A percentile compares a stretch with the other conserved stretches of the same genome.
These are phyloP conservation scores for Metschnikowia aberdeeniae DNA, from an alignment of 805 yeast species.

Conservation along the genomic window DNA sequence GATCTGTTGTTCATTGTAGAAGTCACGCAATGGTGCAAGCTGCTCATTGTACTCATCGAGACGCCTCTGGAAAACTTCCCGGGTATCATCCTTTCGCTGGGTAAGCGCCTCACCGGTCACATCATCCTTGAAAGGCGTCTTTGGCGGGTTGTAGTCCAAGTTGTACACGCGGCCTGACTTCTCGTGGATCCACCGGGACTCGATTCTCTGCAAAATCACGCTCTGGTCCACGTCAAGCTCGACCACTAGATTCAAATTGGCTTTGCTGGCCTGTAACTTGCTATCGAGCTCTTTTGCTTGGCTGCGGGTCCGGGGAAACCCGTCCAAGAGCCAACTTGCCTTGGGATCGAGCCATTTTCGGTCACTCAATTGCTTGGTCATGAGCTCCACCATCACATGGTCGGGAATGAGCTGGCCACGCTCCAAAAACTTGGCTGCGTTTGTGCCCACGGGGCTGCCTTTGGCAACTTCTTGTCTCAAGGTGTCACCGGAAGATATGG, in stretches of 20 bases:
- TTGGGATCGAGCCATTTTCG: constrained; percentile 40
- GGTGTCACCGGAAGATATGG: constrained; percentile 83
- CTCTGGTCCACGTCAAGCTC: constrained; percentile 82
- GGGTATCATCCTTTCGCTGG: constrained; percentile 81
- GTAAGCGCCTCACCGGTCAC: constrained; percentile 81
- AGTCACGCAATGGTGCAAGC: constrained; percentile 61
- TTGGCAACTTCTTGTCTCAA: constrained; percentile 62
- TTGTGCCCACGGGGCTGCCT: constrained; percentile 49
- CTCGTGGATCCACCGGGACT: constrained; percentile 78
- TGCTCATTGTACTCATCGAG: constrained; percentile 57
- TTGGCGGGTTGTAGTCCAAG: constrained; percentile 85
- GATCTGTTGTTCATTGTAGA: constrained; percentile 45
- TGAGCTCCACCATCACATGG: constrained; percentile 54
- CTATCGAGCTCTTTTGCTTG: constrained; percentile 65
- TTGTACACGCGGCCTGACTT: constrained; percentile 87
- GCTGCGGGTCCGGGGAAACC: constrained; percentile 77
- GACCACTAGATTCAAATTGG: constrained; percentile 69
- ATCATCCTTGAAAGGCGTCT: constrained; percentile 75
- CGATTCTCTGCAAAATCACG: constrained; percentile 78
- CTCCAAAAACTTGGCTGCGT: constrained; percentile 54
- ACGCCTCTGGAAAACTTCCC: constrained; percentile 64
- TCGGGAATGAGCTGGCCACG: constrained; percentile 77
- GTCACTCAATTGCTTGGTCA: constrained; percentile 45
- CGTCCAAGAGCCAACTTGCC: constrained; percentile 77
- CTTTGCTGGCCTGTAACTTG: constrained; percentile 32